Percentiles rank a stretch among this genome's conserved stretches.
Conservation (phyloP, 2,329 filamentous ascomycete genomes). For the Cadophora gregata region DNA sequence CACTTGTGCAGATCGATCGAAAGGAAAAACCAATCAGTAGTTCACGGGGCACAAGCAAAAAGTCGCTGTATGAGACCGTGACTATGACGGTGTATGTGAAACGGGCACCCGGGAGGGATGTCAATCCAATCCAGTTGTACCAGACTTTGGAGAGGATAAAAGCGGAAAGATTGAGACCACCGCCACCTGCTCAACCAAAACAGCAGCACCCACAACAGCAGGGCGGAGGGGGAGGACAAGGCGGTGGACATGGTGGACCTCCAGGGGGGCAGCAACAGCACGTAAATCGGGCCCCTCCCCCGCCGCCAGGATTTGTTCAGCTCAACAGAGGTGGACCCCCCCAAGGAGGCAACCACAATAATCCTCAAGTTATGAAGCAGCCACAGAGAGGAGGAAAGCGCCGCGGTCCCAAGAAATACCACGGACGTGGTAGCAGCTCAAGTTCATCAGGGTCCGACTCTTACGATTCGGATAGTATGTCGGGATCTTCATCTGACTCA, state of each 20-base stretch:
- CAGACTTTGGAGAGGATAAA: conserved; percentile 34
- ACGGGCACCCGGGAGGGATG: conserved; percentile 30
- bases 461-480: conserved; percentile 4
- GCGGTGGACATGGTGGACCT: background rate
- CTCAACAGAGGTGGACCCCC: conserved; percentile 13
- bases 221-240: conserved; percentile 4
- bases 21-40: conserved; percentile 17
- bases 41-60: conserved; percentile 26
- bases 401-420: conserved; percentile 14
- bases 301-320: conserved; percentile 5
- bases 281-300: conserved; percentile 1
- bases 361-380: background rate
- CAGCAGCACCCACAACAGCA: conserved; percentile 20
- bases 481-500: background rate
- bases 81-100: conserved; percentile 41
- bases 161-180: conserved; percentile 25
- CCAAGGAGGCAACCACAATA: conserved; percentile 7
- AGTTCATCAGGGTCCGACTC: conserved; percentile 17
- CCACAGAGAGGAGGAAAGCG: conserved; percentile 12
- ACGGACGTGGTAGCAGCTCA: background rate
- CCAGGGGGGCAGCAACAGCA: conserved; percentile 14
- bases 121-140: conserved; percentile 33
- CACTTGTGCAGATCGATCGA: conserved; percentile 39
- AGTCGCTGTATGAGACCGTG: conserved; percentile 33
- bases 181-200: conserved; percentile 24